Evolutionary conservation across 2,329 filamentous ascomycete species (phyloP), one percentile per base, ranked within the genome.

Genomic region (Rhynchosporium secalis): DNA sequence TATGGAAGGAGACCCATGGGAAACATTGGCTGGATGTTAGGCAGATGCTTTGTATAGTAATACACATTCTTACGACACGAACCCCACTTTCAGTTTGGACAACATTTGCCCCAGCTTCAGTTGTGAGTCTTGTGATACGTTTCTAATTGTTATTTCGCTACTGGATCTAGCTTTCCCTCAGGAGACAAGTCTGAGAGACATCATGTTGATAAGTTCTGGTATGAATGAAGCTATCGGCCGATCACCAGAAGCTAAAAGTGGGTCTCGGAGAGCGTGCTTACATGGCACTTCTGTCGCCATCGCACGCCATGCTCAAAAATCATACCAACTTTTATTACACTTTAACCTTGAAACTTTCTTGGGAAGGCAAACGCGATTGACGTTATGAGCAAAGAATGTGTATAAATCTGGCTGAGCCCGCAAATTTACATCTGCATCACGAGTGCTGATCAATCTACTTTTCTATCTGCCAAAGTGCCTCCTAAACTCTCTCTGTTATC

Each of bases 201-300:
- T 36, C 33, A 36, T 36, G 33, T 36, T 36, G 20, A 36, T 36
- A 36, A 36, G 5, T 36, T 36, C 33, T 10, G 33, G 33, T 36
- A 36, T 10, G 6, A 36, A 36, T 10, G 33, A 36, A 36, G 33
- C 33, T 36, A 6, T 6, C 33, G 5, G 7, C 48, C n/a, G 28
- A 60, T 13, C 3, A 1, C 9, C 12, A 20, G 41, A 36, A 28
- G 40, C 41, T 31, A 49, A 12, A 56, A 56, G 58, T 49, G 58
- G 58, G 58, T n/a, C 49, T 26, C 4, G 43, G 20, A 49, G 20
- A 54, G 20, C 58, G 58, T 60, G 58, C n/a, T 60, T 60, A 20
- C 58, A 48, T 41, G 58, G 58, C 49, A 46, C 13, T 5, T 47
- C 28, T 40, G 12, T 38, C 54, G 60, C 56, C 46, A 56, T 62